Base-by-base conservation (phyloP, 1,284 basidiomycete genomes). In the Calocybe gambosa region DNA sequence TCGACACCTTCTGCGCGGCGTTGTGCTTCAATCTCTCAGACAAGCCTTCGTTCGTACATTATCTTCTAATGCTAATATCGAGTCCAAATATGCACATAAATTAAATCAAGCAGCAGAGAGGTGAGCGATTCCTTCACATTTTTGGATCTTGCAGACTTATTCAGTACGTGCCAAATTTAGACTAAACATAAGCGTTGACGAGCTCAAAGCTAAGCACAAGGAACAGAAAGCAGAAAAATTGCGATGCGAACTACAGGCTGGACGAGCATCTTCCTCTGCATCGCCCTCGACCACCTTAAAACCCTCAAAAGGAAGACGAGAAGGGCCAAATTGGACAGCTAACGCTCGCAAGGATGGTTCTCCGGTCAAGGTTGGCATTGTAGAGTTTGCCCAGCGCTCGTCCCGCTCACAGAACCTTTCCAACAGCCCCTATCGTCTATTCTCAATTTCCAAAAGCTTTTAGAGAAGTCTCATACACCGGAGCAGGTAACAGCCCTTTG, bases 401-500 rank as follows among this genome's bases (percentile, higher is more conserved):
- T 21, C 28, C 48, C 29, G 13, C 29, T 31, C 25, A 43, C 39
- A 28, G 33, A 42, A 31, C 44, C 20, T 23, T 33, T 5, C 16
- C 15, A n/a, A 23, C 55, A 95, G 93, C 84, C 91, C 13, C 73
- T 96, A 12, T 77, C 80, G 15, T 80, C 77, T 7, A 86, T 95
- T 48, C 68, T 96, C 55, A 91, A 94, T 63, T 63, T 93, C 10
- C 68, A 80, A 13, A 79, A 82, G 46, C 66, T 94, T 7, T 61
- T 89, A 39, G 69, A 78, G 20, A 77, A 75, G 1, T 80, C 86
- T 0, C 88, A 93, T 56, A 83, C 85, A 1, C 51, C 82, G 2
- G 74, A 78, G 7, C 83, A 88, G 59, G 75, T 97, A 53, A 77
- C 81, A 3, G 74, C 82, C 1, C 73, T 96, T 1, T 96, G 93